phyloP scores from a whole-genome alignment of 108 stramenopile genomes.

The Cyclotella kingstonii region DNA sequence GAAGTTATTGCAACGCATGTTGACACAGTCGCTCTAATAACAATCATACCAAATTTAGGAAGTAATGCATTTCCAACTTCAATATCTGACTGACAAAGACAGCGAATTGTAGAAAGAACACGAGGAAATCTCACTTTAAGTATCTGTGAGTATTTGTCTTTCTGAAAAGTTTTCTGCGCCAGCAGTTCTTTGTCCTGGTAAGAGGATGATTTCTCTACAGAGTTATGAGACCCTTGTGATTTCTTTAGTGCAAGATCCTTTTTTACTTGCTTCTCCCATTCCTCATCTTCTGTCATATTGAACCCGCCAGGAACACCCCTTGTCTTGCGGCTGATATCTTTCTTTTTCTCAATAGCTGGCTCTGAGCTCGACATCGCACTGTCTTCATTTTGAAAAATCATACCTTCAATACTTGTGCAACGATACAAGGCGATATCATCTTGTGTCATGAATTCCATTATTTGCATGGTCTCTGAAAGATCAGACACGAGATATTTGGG shows the following conservation, averaged over 20 bases:
- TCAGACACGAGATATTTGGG: slow-evolving; percentile 24
- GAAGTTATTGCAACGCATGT: slow-evolving; percentile 43
- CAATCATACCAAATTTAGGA: slow-evolving; percentile 46
- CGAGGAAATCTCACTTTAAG: slow-evolving; percentile 49
- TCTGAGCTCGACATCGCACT: background rate
- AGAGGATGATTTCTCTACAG: slow-evolving; percentile 29
- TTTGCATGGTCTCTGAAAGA: slow-evolving; percentile 11
- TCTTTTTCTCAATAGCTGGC: slow-evolving; percentile 22
- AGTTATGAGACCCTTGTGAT: slow-evolving; percentile 3
- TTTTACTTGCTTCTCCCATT: slow-evolving; percentile 86
- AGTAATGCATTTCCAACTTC: slow-evolving; percentile 83
- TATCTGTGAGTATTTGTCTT: slow-evolving; percentile 31
- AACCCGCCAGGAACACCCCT: slow-evolving; percentile 53
- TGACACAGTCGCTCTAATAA: slow-evolving; percentile 51
- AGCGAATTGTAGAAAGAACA: slow-evolving; percentile 49
- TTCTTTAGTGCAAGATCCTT: slow-evolving; percentile 74
- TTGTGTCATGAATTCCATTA: slow-evolving; percentile 38
- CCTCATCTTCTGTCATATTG: slow-evolving; percentile 68
- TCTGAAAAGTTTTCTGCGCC: slow-evolving; percentile 48
- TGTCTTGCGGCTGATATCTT: slow-evolving; percentile 44
- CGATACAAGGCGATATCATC: slow-evolving; percentile 35
- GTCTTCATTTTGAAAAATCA: slow-evolving; percentile 4
- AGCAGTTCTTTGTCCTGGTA: slow-evolving; percentile 64
- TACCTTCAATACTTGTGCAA: slow-evolving; percentile 20
- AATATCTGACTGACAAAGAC: slow-evolving; percentile 69